Evolutionary conservation across 192 early-diverging fungal genomes (phyloP).

Genomic region (Backusella psychrophila): DNA sequence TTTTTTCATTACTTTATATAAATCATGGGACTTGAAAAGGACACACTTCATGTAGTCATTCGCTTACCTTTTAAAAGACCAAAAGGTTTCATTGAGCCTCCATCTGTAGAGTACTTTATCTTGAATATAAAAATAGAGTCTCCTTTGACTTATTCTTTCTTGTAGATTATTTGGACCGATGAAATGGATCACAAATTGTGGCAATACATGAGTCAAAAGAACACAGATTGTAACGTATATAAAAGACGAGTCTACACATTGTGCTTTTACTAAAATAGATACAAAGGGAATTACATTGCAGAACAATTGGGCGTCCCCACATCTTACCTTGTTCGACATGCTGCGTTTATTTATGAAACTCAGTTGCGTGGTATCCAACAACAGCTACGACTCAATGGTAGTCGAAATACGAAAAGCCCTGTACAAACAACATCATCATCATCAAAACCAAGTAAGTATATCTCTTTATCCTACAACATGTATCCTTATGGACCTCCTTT

Average conservation of each 20-base stretch:
- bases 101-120: conserved; percentile 37
- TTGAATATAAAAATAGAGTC: neutral
- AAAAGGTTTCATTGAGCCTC: conserved; percentile 49
- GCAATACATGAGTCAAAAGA: conserved; percentile 53
- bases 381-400: conserved; percentile 32
- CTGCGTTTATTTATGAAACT: conserved; percentile 52
- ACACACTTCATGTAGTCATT: conserved; percentile 51
- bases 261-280: neutral
- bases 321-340: conserved; percentile 51
- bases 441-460: conserved; percentile 5
- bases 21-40: neutral
- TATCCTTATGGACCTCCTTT: neutral
- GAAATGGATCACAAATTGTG: conserved; percentile 57
- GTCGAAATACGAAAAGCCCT: conserved; percentile 8
- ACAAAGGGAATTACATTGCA: conserved; percentile 49
- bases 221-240: conserved; percentile 49
- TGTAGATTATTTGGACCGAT: conserved; percentile 58
- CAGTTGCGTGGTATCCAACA: conserved; percentile 48
- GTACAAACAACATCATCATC: neutral
- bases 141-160: neutral
- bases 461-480: too few species aligned
- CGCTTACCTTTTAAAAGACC: conserved; percentile 49
- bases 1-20: too few species aligned
- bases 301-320: conserved; percentile 50
- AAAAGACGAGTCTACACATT: neutral